Base-by-base conservation (phyloP, 768 basidiomycete species). In the Hygrophorus russula region DNA sequence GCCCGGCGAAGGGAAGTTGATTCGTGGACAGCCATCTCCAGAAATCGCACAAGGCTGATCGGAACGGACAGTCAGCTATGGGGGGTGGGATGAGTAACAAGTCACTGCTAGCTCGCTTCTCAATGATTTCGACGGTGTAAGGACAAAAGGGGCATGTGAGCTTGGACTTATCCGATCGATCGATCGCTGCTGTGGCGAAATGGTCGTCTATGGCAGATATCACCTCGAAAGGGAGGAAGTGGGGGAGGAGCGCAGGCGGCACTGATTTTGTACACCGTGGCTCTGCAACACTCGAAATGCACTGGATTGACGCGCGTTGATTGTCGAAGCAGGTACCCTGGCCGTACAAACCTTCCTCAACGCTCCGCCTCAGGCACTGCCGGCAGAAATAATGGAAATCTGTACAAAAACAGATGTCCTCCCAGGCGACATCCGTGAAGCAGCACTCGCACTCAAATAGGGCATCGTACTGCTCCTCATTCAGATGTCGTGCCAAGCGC, bases 331-430 rank as follows among this genome's bases (percentile, higher is more conserved):
- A 19, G n/a, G 18, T 15, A 13, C 17, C 17, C 19, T 32, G 28
- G 6, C 41, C 41, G 18, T 34, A 42, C 31, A 42, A 20, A 29
- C 17, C 17, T 32, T 33, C 41, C 5, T 15, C 19, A 13, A 42
- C 30, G 17, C 41, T 42, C 31, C 41, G n/a, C 15, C 31, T 9
- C 11, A 42, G 41, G 34, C 41, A 42, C 14, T 2, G 7, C 14
- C 32, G 30, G 24, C 41, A 42, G 31, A 42, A 42, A 34, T 31
- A 42, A 32, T 42, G 41, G 2, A 42, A 24, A 15, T 42, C 31
- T 13, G 31, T 10, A 11, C 41, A 42, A 20, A 15, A 34, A 14
- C 31, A 32, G 14, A 42, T 42, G 30, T 42, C 41, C 24, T 42
- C 41, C 41, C 41, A 42, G 12, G 32, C 41, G 41, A 42, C 27